These are phyloP conservation scores for Marchantia paleacea DNA, from an alignment of 225 moss, liverwort and hornwort species.

Conservation along the genomic window DNA sequence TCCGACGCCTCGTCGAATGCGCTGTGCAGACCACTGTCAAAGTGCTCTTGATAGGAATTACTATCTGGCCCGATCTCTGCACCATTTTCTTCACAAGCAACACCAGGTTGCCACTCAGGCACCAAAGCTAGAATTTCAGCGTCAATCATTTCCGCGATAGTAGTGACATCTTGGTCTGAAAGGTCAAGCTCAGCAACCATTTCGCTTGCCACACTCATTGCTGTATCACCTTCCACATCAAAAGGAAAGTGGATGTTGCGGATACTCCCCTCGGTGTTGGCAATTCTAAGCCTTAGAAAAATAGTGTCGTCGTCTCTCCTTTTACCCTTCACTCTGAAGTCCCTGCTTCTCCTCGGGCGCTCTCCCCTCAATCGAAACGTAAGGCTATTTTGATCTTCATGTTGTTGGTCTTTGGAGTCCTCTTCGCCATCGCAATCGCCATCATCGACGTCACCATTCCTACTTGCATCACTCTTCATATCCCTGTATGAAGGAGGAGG, in stretches of 20 bases:
- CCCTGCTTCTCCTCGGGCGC: conserved; percentile 62
- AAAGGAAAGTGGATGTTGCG: conserved; percentile 98
- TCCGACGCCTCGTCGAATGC: conserved; percentile 6
- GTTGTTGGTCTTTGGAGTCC: background rate
- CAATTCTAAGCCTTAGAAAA: conserved; percentile 84
- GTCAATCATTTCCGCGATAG: conserved; percentile 95
- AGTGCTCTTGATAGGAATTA: conserved; percentile 9
- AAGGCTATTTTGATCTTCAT: conserved; percentile 7
- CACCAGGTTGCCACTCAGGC: conserved; percentile 65
- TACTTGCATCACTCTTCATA: background rate
- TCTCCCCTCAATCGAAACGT: conserved; percentile 46
- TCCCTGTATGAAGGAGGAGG: conserved; percentile 9
- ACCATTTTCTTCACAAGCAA: conserved; percentile 22
- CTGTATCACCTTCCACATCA: conserved; percentile 82
- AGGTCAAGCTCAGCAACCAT: conserved; percentile 97
- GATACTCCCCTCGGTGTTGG: conserved; percentile 78
- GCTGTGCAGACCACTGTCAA: background rate
- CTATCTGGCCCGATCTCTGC: conserved; percentile 14
- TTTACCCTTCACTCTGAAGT: conserved; percentile 85
- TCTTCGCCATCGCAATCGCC: background rate
- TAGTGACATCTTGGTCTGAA: conserved; percentile 90
- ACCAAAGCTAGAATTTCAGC: conserved; percentile 87
- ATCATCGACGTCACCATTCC: background rate
- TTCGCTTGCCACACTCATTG: conserved; percentile 98
- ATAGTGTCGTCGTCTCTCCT: conserved; percentile 84